Evolutionary conservation across 495 filamentous ascomycete species (phyloP), one percentile per base, ranked within the genome.

Genomic region (Penicillium antarcticum): DNA sequence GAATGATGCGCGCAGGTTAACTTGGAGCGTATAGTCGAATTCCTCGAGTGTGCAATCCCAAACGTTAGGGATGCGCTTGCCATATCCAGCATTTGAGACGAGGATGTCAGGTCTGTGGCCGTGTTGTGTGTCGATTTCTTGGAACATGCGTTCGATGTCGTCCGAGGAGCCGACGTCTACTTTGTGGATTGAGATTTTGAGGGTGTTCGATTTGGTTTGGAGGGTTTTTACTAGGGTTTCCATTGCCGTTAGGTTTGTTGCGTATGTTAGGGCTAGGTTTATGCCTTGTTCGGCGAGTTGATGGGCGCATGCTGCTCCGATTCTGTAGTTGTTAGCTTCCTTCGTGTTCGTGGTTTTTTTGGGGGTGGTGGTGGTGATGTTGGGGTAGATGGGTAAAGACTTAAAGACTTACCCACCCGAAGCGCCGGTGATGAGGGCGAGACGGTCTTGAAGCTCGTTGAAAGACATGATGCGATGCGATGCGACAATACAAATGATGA

Each of bases 1-100:
- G 57, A 87, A 89, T 1, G 82, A 78, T 0, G 83, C 77, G 19
- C 84, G 74, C 18, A 87, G 71, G 56, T 89, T 89, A 48, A 87
- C 73, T 43, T 73, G 80, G 35, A 87, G 62, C 2, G 79, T 87
- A 48, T 84, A 67, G 57, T 88, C 84, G 60, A 86, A 89, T 54
- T 87, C 83, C 39, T 86, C 84, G 9, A 79, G 63, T 0, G 65
- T 47, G 50, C 79, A 80, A 19, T 81, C 79, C 69, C 72, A 76
- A 31, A 81, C 66, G 26, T 78, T 67, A 1, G 65, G 62, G 11
- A 79, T 57, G 9, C 78, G 70, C 44, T 78, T 80, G 14, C 78
- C 77, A 46, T 78, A 72, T 0, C 79, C 80, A 7, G 80, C 80
- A 59, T 82, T 82, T 0, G 80, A 80, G 43, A 88, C 58, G 10